Base-by-base conservation (phyloP, 495 filamentous ascomycete species). In the Aspergillus olivimuriae region DNA sequence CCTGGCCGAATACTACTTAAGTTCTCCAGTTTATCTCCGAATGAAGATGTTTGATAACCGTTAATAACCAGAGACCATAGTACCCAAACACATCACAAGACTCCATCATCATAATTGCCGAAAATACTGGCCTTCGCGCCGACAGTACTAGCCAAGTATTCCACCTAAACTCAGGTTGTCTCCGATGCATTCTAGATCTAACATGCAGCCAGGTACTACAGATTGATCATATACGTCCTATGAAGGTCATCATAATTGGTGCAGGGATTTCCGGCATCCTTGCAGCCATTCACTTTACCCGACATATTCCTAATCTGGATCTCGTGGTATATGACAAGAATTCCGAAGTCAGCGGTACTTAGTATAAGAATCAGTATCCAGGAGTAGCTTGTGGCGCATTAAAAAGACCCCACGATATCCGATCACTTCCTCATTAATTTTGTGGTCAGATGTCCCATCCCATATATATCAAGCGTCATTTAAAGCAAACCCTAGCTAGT, bases 291-390 rank as follows among this genome's bases (percentile, higher is more conserved):
- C 24, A 22, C 11, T 16, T 54, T 8, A 23, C 30, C 10, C 18
- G 31, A n/a, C 14, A 24, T 1, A 18, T 80, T 22, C 64, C 65
- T 6, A 72, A 75, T 44, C 55, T 78, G 34, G 73, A 80, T 6
- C 60, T 77, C 24, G 60, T 69, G n/a, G 76, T 84, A 34, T 89
- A 85, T 59, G 84, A 89, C 55, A 87, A 87, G 73, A 88, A 87
- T 50, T 55, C 52, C 2, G 82, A 81, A 14, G 63, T 84, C 38
- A 76, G 80, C 3, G 81, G 82, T 1, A 81, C 80, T 0, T 86
- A 81, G 80, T 76, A 69, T 32, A 78, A 82, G 56, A 83, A 83
- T 4, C 34, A 4, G 18, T 37, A 37, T 17, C 34, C 15, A 7
- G 7, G 41, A 63, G 66, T 34, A 83, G 24, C 24, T 28, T 28